Base-by-base conservation (phyloP, 2,329 filamentous ascomycete genomes). In the Epicoccum nigrum region DNA sequence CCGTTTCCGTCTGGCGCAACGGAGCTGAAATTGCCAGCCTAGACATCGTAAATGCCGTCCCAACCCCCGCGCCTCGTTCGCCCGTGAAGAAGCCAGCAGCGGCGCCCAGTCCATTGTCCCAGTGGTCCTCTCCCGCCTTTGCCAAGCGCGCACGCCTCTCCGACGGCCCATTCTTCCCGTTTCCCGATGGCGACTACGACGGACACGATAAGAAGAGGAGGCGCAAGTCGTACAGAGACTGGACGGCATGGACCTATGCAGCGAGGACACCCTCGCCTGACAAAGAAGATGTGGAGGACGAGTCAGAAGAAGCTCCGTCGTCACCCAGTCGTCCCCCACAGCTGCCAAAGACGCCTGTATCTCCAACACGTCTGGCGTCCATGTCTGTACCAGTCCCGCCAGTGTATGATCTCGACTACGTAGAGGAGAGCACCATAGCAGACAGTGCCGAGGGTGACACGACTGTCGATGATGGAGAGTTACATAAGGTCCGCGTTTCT, bases 41-140 rank as follows among this genome's bases (percentile, higher is more conserved):
- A 40, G 72, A 82, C 45, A 70, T 90, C 17, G 76, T 86, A 28
- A 48, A 72, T 52, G 63, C 56, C 27, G 55, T 63, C 13, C 62
- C 67, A 5, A 68, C 67, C 13, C 69, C 69, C 9, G 61, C 62
- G 21, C 57, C 56, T 1, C 50, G 21, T 12, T 70, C 68, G 35
- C 67, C 69, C 4, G 46, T 55, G 9, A 55, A 49, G 20, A 39
- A 41, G 13, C 28, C 53, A n/a, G 40, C 45, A 25, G 40, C 45
- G 2, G 31, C 25, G 8, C 43, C 57, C 11, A 58, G 49, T 7
- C 52, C 60, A 7, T 28, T 50, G 2, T 46, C 55, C 3, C 59
- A 87, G 59, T 94, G 86, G 76, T 79, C 83, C 4, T 95, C 91
- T 2, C 92, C 92, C 0, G 89, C 90, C 0, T 96, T 95, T 60